Conservation (phyloP, 768 basidiomycete species). For the Pleurotus ostreatus region DNA sequence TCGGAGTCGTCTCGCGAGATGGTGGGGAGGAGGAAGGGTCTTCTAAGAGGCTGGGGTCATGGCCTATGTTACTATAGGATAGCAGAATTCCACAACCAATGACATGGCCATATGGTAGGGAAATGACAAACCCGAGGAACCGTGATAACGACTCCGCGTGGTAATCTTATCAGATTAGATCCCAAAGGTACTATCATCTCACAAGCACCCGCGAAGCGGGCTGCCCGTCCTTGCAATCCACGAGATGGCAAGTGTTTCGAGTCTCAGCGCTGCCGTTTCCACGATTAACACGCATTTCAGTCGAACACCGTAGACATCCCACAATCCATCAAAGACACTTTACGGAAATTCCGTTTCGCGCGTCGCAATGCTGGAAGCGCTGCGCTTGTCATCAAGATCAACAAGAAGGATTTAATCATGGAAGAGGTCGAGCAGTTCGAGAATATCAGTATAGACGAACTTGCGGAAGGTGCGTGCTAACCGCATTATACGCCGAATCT, state of each 20-base stretch:
- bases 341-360: constrained; percentile 77
- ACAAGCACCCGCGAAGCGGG: too few species aligned
- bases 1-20: background rate
- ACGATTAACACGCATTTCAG: constrained; percentile 25
- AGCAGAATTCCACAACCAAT: background rate
- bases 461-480: constrained; percentile 67
- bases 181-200: background rate
- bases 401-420: constrained; percentile 78
- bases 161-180: constrained; percentile 15
- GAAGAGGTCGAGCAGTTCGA: constrained; percentile 81
- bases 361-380: constrained; percentile 71
- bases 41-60: too few species aligned
- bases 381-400: constrained; percentile 86
- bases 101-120: background rate
- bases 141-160: background rate
- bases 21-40: background rate
- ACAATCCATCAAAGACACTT: constrained; percentile 65
- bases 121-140: background rate
- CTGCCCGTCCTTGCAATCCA: too few species aligned
- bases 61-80: too few species aligned
- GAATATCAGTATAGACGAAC: constrained; percentile 72
- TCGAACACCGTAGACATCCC: constrained; percentile 85
- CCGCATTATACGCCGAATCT: background rate
- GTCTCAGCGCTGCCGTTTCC: constrained; percentile 5
- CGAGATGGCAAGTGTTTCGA: constrained; percentile 28